Base-by-base conservation (phyloP, 495 filamentous ascomycete genomes). In the Clavariopsis aquatica region DNA sequence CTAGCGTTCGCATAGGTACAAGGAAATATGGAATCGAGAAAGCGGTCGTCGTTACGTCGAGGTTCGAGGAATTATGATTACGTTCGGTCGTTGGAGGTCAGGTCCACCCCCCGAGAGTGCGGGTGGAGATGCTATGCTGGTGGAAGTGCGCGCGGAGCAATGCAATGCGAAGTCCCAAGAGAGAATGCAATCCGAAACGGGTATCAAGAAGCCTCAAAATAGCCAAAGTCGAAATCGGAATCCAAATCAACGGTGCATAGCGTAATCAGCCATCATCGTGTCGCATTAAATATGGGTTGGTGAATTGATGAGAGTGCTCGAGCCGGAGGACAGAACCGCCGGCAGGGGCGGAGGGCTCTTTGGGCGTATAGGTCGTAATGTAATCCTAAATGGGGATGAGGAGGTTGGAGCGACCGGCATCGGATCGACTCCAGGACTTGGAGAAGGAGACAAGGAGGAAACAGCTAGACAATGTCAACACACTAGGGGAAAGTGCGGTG, bases 211-310 rank as follows among this genome's bases (percentile, higher is more conserved):
- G 63, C 63, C 63, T 66, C 63, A 51, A 53, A 54, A 47, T 41
- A 34, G 20, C 24, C 45, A 52, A 49, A 24, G 26, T 49, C 3
- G 22, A 49, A 62, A 62, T 59, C 52, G 29, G 28, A 34, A 66
- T 58, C 46, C 17, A 66, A 66, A 66, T 66, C 64, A 58, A 58
- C 64, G 58, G 57, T 58, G 57, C 57, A 57, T 57, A 62, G 57
- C 57, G 45, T 61, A 57, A 66, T 3, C 56, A 65, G 49, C 62
- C 62, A 60, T 66, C 63, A 66, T 66, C 63, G 63, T 66, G 49
- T 67, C 64, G 64, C 64, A 57, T 67, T 67, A 66, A 46, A 57
- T 49, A 47, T 52, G 57, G 58, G 47, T 20, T 6, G 64, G 57
- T 13, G 64, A 67, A 55, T 66, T 56, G 56, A 60, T 23, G 24